Conservation (phyloP, 2,329 filamentous ascomycete genomes). For the Venturia carpophila region DNA sequence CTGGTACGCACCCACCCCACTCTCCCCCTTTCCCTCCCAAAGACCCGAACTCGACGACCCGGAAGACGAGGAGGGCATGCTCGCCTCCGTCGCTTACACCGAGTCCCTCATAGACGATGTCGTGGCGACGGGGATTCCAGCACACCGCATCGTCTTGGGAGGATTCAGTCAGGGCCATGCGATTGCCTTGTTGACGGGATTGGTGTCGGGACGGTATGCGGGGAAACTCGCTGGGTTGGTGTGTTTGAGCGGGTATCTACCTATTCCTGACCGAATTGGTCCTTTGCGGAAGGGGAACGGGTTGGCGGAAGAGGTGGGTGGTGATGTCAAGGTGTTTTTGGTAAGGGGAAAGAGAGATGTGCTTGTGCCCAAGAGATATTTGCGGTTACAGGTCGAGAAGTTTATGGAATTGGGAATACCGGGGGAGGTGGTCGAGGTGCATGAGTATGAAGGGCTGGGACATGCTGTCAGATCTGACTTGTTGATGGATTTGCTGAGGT, state of each 20-base stretch:
- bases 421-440: conserved; percentile 32
- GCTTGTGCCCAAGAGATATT: conserved; percentile 39
- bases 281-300: conserved; percentile 31
- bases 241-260: conserved; percentile 72
- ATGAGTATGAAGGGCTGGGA: conserved; percentile 43
- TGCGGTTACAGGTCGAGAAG: conserved; percentile 36
- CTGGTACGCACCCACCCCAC: conserved; percentile 39
- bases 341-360: conserved; percentile 41
- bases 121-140: conserved; percentile 69
- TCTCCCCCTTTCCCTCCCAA: conserved; percentile 34
- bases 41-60: conserved; percentile 38
- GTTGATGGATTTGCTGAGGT: conserved; percentile 40
- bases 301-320: conserved; percentile 28
- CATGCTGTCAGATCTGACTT: conserved; percentile 37
- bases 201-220: conserved; percentile 52
- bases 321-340: conserved; percentile 38
- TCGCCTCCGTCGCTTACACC: conserved; percentile 65
- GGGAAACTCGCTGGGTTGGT: conserved; percentile 78
- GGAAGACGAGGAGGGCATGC: conserved; percentile 56
- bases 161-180: conserved; percentile 84
- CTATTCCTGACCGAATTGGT: conserved; percentile 58
- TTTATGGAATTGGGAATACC: conserved; percentile 34
- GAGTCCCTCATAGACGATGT: conserved; percentile 72
- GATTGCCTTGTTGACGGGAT: conserved; percentile 71
- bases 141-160: conserved; percentile 78